These are phyloP conservation scores for Mrakia hoshinonis DNA, from an alignment of 768 basidiomycete species.

Conservation along the genomic window DNA sequence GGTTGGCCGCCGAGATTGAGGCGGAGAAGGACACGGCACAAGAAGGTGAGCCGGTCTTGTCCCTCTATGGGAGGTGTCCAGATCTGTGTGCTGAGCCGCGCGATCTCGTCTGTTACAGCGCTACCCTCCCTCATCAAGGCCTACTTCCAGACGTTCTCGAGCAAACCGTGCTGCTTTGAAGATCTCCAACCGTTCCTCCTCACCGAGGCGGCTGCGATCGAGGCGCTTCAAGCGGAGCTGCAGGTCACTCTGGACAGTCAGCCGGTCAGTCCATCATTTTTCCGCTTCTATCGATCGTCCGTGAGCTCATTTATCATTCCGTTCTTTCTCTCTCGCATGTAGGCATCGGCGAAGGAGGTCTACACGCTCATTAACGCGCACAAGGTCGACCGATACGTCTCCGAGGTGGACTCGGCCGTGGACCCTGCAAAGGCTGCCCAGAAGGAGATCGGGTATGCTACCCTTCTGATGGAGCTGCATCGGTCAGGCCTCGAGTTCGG, in stretches of 20 bases:
- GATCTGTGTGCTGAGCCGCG: not conserved
- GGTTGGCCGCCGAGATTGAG: not conserved
- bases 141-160: constrained; percentile 65
- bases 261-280: constrained; percentile 50
- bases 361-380: constrained; percentile 62
- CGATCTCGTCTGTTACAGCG: constrained; percentile 35
- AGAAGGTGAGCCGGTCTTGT: constrained; percentile 37
- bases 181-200: constrained; percentile 59
- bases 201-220: not conserved
- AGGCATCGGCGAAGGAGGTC: constrained; percentile 53
- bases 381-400: constrained; percentile 61
- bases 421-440: constrained; percentile 39
- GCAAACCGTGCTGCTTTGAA: constrained; percentile 79
- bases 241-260: constrained; percentile 42
- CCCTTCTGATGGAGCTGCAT: constrained; percentile 55
- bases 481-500: constrained; percentile 58
- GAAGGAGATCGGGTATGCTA: constrained; percentile 50
- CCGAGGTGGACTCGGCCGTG: constrained; percentile 33
- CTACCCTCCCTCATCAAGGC: constrained; percentile 47
- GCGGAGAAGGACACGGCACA: not conserved
- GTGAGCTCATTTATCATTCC: constrained; percentile 37
- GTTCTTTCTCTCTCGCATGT: constrained; percentile 39
- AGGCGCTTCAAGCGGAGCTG: constrained; percentile 41
- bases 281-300: constrained; percentile 23
- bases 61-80: too few species aligned